phyloP scores from a whole-genome alignment of 371 early-diverging fungal species.

The Lichtheimia hyalospora region DNA sequence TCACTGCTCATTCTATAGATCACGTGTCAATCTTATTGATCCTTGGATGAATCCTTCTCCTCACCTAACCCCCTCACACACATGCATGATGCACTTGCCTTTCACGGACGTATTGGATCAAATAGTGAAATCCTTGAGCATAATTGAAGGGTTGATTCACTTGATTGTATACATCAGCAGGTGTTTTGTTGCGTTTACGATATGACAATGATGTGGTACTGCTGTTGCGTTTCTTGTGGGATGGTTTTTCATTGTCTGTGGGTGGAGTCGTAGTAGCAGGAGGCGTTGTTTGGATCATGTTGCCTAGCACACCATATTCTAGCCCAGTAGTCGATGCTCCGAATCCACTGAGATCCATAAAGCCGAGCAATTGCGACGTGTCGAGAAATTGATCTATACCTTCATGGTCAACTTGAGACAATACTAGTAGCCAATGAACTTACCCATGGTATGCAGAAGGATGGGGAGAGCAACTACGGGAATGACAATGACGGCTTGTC shows the following conservation, averaged over 20 bases:
- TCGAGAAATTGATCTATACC: conserved; percentile 6
- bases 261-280: neutral
- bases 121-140: conserved; percentile 85
- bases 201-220: neutral
- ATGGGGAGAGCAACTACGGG: neutral
- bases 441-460: neutral
- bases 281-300: neutral
- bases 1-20: conserved; percentile 74
- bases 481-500: neutral
- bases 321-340: neutral
- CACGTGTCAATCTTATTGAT: neutral
- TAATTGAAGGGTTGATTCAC: conserved; percentile 82
- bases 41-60: neutral
- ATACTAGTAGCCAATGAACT: too few relatives aligned
- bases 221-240: neutral
- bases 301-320: neutral
- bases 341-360: neutral
- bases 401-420: too few relatives aligned
- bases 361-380: conserved; percentile 7
- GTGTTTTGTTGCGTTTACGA: conserved; percentile 30
- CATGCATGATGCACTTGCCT: conserved; percentile 43
- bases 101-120: conserved; percentile 73
- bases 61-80: neutral
- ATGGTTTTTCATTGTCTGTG: neutral
- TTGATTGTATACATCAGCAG: conserved; percentile 70